phyloP scores from a whole-genome alignment of 1,284 basidiomycete species.

The Trichosporon inkin region DNA sequence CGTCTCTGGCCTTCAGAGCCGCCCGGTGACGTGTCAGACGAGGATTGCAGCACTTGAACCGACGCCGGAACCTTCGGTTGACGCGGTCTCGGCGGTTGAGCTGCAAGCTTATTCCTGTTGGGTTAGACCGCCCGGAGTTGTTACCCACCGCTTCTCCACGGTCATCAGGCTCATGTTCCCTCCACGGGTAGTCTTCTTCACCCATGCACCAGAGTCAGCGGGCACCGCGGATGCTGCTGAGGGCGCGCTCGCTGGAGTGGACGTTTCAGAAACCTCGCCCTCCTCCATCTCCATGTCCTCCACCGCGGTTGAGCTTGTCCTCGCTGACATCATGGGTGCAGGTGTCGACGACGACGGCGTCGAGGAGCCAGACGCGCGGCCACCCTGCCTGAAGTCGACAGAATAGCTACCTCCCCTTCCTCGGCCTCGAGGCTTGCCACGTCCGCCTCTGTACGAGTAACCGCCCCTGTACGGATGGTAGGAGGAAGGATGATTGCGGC shows the following conservation, averaged over 20 bases:
- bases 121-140: not conserved
- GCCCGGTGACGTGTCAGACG: conserved; percentile 22
- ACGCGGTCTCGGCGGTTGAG: conserved; percentile 19
- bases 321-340: not conserved
- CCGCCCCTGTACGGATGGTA: conserved; percentile 38
- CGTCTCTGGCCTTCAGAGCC: conserved; percentile 29
- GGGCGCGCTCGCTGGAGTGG: not conserved
- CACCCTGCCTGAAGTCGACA: not conserved
- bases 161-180: conserved; percentile 51
- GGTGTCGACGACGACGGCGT: conserved; percentile 6
- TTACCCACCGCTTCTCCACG: conserved; percentile 41
- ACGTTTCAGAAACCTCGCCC: conserved; percentile 15
- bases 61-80: conserved; percentile 28
- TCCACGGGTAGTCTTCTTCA: conserved; percentile 39
- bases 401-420: conserved; percentile 13
- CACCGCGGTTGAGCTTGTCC: not conserved
- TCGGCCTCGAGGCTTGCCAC: conserved; percentile 9
- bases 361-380: not conserved
- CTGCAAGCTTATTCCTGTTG: conserved; percentile 24
- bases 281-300: conserved; percentile 13
- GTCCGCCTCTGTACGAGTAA: conserved; percentile 11
- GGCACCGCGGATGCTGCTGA: not conserved
- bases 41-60: conserved; percentile 35
- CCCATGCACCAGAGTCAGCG: conserved; percentile 27
- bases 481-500: conserved; percentile 20